Conservation (phyloP, 2,329 filamentous ascomycete genomes). For the Fusarium avenaceum region DNA sequence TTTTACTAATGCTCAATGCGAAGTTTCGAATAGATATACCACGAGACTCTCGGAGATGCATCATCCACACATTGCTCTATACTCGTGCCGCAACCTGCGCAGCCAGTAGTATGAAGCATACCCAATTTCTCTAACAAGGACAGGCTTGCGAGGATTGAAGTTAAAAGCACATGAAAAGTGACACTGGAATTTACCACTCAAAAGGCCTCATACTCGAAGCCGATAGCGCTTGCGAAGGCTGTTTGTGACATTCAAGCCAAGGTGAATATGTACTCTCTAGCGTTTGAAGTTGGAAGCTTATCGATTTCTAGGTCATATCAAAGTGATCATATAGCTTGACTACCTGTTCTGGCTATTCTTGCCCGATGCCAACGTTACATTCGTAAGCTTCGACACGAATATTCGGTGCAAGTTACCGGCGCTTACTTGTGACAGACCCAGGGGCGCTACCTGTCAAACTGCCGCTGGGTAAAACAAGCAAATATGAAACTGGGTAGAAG, state of each 20-base stretch:
- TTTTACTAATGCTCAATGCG: neutral
- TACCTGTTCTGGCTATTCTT: constrained; percentile 1
- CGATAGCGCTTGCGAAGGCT: neutral
- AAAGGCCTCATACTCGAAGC: constrained; percentile 1
- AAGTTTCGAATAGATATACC: constrained; percentile 1
- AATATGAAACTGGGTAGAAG: constrained; percentile 19
- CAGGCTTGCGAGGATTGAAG: constrained; percentile 9
- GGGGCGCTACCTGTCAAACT: constrained; percentile 27
- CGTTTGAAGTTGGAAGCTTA: constrained; percentile 9
- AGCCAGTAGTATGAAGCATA: neutral
- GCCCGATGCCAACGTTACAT: constrained; percentile 25
- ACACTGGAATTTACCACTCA: neutral
- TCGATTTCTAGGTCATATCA: constrained; percentile 9
- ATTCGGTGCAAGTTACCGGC: constrained; percentile 23
- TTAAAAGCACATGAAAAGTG: neutral
- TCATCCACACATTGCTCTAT: neutral
- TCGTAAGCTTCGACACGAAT: constrained; percentile 14
- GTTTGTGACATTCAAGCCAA: neutral
- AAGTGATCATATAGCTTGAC: constrained; percentile 1
- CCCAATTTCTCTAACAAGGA: neutral
- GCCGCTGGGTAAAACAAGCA: constrained; percentile 19
- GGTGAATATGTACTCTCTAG: neutral
- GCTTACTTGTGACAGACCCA: constrained; percentile 18
- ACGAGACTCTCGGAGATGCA: constrained; percentile 8
- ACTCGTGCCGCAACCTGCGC: neutral